Evolutionary conservation across 805 yeast species (phyloP), one percentile per base, ranked within the genome.

Genomic region (Brettanomyces sp.): DNA sequence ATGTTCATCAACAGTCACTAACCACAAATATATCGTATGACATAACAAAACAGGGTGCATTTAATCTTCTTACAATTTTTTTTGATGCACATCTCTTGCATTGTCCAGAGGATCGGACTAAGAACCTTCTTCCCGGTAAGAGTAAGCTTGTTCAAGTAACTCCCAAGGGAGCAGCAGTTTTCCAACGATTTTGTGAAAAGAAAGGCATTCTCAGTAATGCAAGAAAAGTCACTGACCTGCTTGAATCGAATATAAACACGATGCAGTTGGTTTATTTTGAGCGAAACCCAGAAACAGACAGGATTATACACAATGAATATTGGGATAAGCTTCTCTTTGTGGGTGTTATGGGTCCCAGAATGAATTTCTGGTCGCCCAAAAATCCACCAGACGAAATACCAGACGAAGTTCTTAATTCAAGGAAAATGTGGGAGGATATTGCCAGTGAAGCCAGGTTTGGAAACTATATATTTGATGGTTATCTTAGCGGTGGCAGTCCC

Each of bases 121-220:
- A 84, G 39, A 51, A 58, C 12, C 64, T 59, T 38, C 70, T 80
- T 5, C 73, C 72, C 43, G 63, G 56, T 0, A 66, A 63, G 4
- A 65, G 69, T 0, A 30, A 18, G 8, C 49, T 68, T 2, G 57
- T 87, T 28, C 97, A 91, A 58, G 95, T 96, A 4, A 87, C 96
- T 0, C 89, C 97, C 0, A 91, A 91, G 57, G 98, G 97, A 1
- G 79, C 88, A 6, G 80, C 88, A 0, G 56, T 87, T 0, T 62
- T 90, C 2, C 78, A 77, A 43, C 66, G 70, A 14, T 87, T 81
- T 58, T 79, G 83, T 49, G 66, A 69, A 43, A 74, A 68, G 38
- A 36, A 45, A 32, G 43, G 42, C 22, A 33, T 35, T 39, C 60
- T 80, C 42, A 68, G 64, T 40, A 61, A 55, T 1, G 47, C 52